These are phyloP conservation scores for Macadamia integrifolia DNA, from an alignment of 164 flowering plant species.

Conservation along the genomic window DNA sequence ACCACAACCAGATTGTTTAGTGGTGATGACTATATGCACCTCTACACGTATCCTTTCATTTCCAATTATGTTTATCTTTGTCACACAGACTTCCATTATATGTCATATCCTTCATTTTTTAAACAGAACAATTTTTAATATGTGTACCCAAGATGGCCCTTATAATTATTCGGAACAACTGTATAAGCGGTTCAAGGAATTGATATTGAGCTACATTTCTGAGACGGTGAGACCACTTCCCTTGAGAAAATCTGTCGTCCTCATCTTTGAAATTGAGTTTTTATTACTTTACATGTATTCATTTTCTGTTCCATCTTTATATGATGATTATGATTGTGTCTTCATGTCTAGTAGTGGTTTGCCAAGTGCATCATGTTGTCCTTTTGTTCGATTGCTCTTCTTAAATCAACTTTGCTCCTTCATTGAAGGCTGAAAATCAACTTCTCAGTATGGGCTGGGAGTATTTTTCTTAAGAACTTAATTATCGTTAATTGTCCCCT, in stretches of 20 bases:
- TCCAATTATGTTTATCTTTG: not conserved
- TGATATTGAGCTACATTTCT: constrained; percentile 1
- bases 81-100: not conserved
- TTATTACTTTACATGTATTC: too few species aligned
- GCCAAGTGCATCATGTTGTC: not conserved
- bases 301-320: too few species aligned
- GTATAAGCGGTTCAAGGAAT: not conserved
- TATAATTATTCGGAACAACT: constrained; percentile 5
- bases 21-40: not conserved
- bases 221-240: not conserved
- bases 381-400: not conserved
- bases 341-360: not conserved
- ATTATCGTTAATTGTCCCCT: too few species aligned
- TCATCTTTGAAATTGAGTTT: too few species aligned
- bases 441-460: too few species aligned
- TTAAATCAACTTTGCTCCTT: not conserved
- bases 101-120: not conserved
- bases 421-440: too few species aligned
- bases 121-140: constrained; percentile 6
- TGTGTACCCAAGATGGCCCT: constrained; percentile 7
- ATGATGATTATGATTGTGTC: too few species aligned
- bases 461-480: too few species aligned
- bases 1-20: too few species aligned
- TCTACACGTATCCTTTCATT: not conserved
- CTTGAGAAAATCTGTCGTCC: too few species aligned